Percentiles rank a stretch among this genome's conserved stretches.
phyloP scores from a whole-genome alignment of 768 basidiomycete species.

The Pleurotus ostreatus region DNA sequence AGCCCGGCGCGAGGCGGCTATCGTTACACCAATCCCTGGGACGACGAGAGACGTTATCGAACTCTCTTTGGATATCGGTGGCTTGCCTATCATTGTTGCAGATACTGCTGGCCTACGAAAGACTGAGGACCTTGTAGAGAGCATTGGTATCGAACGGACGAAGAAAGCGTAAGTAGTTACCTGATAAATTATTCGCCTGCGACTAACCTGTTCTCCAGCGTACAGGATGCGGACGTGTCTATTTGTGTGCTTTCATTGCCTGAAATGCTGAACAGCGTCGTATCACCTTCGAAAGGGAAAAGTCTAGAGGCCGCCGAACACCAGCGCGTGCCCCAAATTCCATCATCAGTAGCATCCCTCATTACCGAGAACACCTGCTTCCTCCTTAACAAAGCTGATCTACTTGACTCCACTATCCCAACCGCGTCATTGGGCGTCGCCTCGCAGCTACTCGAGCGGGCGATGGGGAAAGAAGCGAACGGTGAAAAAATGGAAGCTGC shows the following conservation, averaged over 20 bases:
- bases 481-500: not conserved
- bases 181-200: not conserved
- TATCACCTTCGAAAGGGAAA: not conserved
- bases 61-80: slow-evolving; percentile 83
- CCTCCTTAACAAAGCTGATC: slow-evolving; percentile 78
- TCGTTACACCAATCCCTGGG: slow-evolving; percentile 83
- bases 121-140: slow-evolving; percentile 70
- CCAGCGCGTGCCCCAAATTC: slow-evolving; percentile 22
- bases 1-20: slow-evolving; percentile 88
- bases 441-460: not conserved
- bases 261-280: slow-evolving; percentile 25
- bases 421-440: slow-evolving; percentile 1
- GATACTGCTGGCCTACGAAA: slow-evolving; percentile 85
- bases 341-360: slow-evolving; percentile 43
- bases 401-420: slow-evolving; percentile 21
- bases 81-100: slow-evolving; percentile 72
- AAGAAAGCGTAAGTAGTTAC: slow-evolving; percentile 48
- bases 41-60: slow-evolving; percentile 89
- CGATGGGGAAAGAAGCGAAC: not conserved
- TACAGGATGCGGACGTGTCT: slow-evolving; percentile 62
- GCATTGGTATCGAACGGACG: slow-evolving; percentile 78
- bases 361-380: slow-evolving; percentile 58
- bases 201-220: slow-evolving; percentile 32
- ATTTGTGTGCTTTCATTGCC: slow-evolving; percentile 81
- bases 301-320: too few species aligned